Evolutionary conservation across 1,284 basidiomycete genomes (phyloP).

Genomic region (Singerocomus inundabilis): DNA sequence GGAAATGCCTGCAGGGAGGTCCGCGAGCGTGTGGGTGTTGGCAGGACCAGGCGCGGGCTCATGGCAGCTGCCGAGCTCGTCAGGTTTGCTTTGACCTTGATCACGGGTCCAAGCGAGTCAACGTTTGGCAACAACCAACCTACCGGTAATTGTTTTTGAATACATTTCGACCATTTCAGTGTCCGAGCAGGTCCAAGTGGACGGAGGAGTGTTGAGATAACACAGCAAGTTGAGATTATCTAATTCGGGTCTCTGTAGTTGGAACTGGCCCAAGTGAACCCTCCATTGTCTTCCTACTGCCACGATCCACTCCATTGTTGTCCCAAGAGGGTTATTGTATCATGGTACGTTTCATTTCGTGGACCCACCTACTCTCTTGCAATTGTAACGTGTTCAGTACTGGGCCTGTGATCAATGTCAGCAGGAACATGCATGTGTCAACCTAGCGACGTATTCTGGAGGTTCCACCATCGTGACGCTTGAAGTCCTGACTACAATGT

Average conservation of each 20-base stretch:
- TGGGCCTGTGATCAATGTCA: not conserved
- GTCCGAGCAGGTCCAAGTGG: not conserved
- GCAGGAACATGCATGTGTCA: too few species aligned
- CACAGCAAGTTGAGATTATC: not conserved
- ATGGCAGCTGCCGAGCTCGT: constrained; percentile 13
- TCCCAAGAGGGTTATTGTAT: not conserved
- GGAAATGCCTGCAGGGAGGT: not conserved
- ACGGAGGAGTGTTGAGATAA: not conserved
- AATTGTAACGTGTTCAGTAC: not conserved
- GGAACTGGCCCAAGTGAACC: not conserved
- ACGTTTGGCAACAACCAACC: not conserved
- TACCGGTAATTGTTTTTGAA: too few species aligned
- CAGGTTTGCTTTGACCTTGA: constrained; percentile 17
- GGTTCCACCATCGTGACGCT: not conserved
- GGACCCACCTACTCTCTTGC: not conserved
- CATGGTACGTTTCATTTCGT: not conserved
- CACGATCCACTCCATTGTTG: not conserved
- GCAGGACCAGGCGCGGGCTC: not conserved
- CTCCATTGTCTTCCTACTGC: constrained; percentile 4
- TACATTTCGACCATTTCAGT: not conserved
- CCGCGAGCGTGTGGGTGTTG: not conserved
- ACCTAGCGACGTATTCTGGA: constrained; percentile 1
- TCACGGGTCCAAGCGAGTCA: constrained; percentile 8
- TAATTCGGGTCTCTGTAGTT: too few species aligned
- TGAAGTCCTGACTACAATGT: not conserved